Conservation (phyloP, 305 asterid genomes). For the Fraxinus sp. region DNA sequence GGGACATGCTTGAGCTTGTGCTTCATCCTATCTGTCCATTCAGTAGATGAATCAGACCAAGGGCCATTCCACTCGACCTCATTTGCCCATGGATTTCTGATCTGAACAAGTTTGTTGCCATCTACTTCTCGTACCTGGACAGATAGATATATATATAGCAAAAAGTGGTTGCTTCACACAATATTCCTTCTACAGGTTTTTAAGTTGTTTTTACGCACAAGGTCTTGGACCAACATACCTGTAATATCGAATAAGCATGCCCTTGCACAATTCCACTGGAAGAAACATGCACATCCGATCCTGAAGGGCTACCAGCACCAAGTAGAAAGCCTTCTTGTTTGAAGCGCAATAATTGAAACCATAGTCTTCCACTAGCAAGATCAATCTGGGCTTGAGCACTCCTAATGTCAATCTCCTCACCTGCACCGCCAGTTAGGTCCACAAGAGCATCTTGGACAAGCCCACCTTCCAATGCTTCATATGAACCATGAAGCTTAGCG, state of each 20-base stretch:
- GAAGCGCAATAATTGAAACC: constrained; percentile 93
- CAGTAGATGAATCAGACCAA: constrained; percentile 96
- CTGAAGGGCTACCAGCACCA: constrained; percentile 99
- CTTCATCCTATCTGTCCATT: constrained; percentile 99
- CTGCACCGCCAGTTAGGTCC: constrained; percentile 99
- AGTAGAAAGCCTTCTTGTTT: constrained; percentile 92
- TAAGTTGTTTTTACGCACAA: neutral
- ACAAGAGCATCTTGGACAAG: constrained; percentile 99
- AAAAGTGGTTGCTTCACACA: constrained; percentile 11
- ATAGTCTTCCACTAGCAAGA: constrained; percentile 93
- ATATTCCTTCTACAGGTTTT: constrained; percentile 5
- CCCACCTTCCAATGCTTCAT: constrained; percentile 99
- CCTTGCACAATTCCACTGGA: constrained; percentile 98
- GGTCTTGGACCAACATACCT: constrained; percentile 43
- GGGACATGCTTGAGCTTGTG: constrained; percentile 97
- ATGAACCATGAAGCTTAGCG: constrained; percentile 98
- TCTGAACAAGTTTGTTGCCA: constrained; percentile 89
- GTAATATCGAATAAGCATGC: constrained; percentile 95
- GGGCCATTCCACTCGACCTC: constrained; percentile 99
- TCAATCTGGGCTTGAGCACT: constrained; percentile 93
- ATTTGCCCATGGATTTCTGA: constrained; percentile 96
- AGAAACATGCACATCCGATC: constrained; percentile 93
- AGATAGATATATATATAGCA: neutral
- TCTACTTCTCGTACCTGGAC: constrained; percentile 79
- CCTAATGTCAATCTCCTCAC: constrained; percentile 99